Conservation (phyloP, 108 stramenopile genomes). For the Skeletonema costatum region DNA sequence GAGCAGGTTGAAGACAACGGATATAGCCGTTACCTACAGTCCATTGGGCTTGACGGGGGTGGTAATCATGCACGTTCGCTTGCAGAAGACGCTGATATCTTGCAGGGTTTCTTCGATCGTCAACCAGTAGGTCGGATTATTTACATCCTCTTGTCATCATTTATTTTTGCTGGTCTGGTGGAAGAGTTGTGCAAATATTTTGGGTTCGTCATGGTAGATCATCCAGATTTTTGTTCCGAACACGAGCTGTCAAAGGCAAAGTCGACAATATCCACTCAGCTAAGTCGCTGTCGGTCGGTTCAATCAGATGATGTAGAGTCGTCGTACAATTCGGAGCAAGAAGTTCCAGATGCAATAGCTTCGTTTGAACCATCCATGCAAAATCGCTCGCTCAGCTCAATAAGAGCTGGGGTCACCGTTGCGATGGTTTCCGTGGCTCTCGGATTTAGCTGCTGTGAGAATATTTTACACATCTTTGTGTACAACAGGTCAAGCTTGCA, state of each 20-base stretch:
- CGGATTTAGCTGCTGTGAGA: constrained; percentile 87
- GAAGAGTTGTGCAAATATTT: constrained; percentile 87
- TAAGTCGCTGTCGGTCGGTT: constrained; percentile 25
- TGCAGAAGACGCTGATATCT: constrained; percentile 23
- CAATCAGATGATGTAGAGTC: constrained; percentile 26
- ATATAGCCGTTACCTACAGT: constrained; percentile 12
- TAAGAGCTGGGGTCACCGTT: constrained; percentile 65
- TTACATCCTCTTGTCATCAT: constrained; percentile 61
- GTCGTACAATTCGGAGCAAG: constrained; percentile 1
- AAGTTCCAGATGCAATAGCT: not conserved
- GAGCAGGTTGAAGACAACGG: constrained; percentile 58
- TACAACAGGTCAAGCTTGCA: constrained; percentile 58
- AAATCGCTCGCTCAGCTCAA: constrained; percentile 32
- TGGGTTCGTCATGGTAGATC: constrained; percentile 75
- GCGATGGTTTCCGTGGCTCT: constrained; percentile 83
- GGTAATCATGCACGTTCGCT: constrained; percentile 20
- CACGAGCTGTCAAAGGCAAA: constrained; percentile 60
- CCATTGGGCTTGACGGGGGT: not conserved
- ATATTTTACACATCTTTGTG: constrained; percentile 85
- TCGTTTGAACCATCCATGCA: constrained; percentile 28
- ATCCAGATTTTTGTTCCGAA: constrained; percentile 73
- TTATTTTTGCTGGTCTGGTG: constrained; percentile 67
- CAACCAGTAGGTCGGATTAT: constrained; percentile 68
- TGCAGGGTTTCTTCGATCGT: constrained; percentile 39
- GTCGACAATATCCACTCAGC: constrained; percentile 8